These are phyloP conservation scores for Camillea tinctor DNA, from an alignment of 2,329 filamentous ascomycete species.

Conservation along the genomic window DNA sequence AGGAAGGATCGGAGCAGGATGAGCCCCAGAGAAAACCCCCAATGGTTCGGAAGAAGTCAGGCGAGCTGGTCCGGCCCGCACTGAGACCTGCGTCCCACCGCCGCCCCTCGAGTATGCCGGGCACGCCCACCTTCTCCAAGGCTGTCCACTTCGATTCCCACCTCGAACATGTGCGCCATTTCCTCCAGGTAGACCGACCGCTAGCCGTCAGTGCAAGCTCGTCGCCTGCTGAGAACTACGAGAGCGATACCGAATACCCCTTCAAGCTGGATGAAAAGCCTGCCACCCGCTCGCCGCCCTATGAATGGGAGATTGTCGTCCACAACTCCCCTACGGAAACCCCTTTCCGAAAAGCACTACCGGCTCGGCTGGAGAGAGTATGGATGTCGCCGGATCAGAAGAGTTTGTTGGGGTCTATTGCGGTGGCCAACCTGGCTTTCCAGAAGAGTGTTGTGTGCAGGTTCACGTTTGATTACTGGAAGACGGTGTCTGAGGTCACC, in stretches of 20 bases:
- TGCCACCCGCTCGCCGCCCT: conserved; percentile 47
- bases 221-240: conserved; percentile 84
- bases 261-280: conserved; percentile 59
- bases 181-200: conserved; percentile 88
- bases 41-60: conserved; percentile 97
- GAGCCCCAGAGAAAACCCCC: conserved; percentile 69
- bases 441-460: conserved; percentile 86
- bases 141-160: conserved; percentile 98
- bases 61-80: conserved; percentile 90
- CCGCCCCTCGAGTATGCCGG: conserved; percentile 93
- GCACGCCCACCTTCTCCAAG: conserved; percentile 92
- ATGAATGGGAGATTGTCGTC: conserved; percentile 85
- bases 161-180: conserved; percentile 93
- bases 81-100: conserved; percentile 76
- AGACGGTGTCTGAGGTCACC: conserved; percentile 90
- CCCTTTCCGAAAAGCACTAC: conserved; percentile 59
- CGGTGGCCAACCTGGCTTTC: conserved; percentile 85
- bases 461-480: conserved; percentile 98
- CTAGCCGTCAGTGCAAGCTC: conserved; percentile 95
- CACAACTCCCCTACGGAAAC: conserved; percentile 77
- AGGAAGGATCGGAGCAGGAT: conserved; percentile 61
- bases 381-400: conserved; percentile 88
- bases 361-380: conserved; percentile 80
- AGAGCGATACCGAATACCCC: conserved; percentile 86
- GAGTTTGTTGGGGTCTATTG: conserved; percentile 77